phyloP scores from a whole-genome alignment of 164 flowering plant species.

The Vitis cinerea region DNA sequence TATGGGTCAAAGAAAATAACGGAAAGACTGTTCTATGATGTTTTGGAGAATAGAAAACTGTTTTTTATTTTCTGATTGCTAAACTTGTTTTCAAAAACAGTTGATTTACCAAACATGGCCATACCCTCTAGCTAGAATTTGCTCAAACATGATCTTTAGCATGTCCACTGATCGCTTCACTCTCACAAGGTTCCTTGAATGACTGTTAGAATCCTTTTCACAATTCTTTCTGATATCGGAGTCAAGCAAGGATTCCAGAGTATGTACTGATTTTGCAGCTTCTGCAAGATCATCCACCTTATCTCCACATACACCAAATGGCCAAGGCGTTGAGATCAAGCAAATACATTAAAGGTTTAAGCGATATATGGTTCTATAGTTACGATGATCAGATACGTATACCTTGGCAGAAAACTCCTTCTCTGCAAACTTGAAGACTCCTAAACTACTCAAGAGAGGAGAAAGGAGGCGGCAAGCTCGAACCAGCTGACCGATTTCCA shows the following conservation, averaged over 20 bases:
- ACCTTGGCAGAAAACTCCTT: constrained; percentile 6
- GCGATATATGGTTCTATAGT: too few relatives aligned
- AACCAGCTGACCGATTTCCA: constrained; percentile 1
- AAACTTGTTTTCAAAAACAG: too few relatives aligned
- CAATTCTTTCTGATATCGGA: not conserved
- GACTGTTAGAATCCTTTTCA: not conserved
- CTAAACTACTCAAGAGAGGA: constrained; percentile 1
- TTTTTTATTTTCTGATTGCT: too few relatives aligned
- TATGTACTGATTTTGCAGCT: not conserved
- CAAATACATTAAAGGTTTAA: not conserved
- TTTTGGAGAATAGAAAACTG: too few relatives aligned
- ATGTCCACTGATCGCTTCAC: not conserved
- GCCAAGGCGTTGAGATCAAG: not conserved
- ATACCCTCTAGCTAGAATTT: not conserved
- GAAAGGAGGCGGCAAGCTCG: constrained; percentile 7
- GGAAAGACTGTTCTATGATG: too few relatives aligned
- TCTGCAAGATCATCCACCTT: not conserved
- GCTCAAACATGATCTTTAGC: not conserved
- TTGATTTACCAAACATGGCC: not conserved
- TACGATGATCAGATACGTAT: not conserved
- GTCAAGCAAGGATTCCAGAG: not conserved
- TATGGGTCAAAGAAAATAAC: too few relatives aligned
- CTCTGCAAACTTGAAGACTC: constrained; percentile 15
- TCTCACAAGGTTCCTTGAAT: constrained; percentile 1
- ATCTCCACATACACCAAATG: not conserved